These are phyloP conservation scores for Phaffomyces antillensis DNA, from an alignment of 805 yeast genomes.

Conservation along the genomic window DNA sequence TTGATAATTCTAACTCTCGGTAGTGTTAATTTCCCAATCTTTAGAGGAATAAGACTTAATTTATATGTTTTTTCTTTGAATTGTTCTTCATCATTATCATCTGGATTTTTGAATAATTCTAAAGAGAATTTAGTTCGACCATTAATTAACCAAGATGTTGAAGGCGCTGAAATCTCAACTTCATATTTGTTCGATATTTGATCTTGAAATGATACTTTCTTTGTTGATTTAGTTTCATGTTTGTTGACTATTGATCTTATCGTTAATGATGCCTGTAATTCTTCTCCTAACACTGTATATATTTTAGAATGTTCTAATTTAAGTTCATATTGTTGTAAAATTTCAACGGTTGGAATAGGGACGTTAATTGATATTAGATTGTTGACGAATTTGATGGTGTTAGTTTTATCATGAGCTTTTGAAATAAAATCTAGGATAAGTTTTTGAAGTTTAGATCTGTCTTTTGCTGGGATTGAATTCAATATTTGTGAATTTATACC, in stretches of 20 bases:
- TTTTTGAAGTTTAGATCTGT: not conserved
- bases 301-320: constrained; percentile 30
- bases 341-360: constrained; percentile 52
- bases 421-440: not conserved
- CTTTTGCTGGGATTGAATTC: not conserved
- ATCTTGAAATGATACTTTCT: constrained; percentile 18
- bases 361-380: constrained; percentile 42
- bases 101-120: constrained; percentile 22
- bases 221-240: constrained; percentile 7
- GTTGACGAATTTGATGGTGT: not conserved
- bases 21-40: constrained; percentile 61
- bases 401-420: not conserved
- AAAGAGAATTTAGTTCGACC: constrained; percentile 59
- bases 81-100: constrained; percentile 9
- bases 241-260: constrained; percentile 27
- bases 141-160: constrained; percentile 74
- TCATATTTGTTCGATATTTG: constrained; percentile 28
- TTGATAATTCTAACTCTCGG: constrained; percentile 52
- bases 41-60: constrained; percentile 62
- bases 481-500: not conserved
- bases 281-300: constrained; percentile 52
- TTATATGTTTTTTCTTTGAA: constrained; percentile 17
- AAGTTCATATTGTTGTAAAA: constrained; percentile 53
- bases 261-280: constrained; percentile 40
- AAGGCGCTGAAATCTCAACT: constrained; percentile 41